Percentiles rank a stretch among this genome's conserved stretches.
These are phyloP conservation scores for Cladochytrium replicatum DNA, from an alignment of 192 early-diverging fungal species.

Conservation along the genomic window DNA sequence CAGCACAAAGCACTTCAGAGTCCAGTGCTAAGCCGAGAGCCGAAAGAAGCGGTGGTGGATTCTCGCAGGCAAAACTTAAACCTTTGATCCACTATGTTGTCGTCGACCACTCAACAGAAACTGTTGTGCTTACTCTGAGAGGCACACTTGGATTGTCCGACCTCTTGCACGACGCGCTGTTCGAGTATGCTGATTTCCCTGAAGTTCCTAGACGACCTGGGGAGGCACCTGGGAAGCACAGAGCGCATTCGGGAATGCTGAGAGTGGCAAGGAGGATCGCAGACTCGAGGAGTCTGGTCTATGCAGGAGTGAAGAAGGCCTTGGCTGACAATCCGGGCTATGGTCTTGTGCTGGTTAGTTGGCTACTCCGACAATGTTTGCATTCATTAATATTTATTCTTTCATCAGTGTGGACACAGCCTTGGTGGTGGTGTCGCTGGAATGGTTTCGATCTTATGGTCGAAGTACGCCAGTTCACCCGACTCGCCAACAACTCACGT, in stretches of 20 bases:
- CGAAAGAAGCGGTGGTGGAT: background rate
- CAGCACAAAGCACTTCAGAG: background rate
- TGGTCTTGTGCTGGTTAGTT: conserved; percentile 38
- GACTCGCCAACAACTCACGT: conserved; percentile 16
- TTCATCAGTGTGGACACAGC: conserved; percentile 64
- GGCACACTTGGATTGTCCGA: conserved; percentile 44
- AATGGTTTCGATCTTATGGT: conserved; percentile 60
- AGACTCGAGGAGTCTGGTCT: conserved; percentile 53
- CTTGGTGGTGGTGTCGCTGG: conserved; percentile 80
- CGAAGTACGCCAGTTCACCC: conserved; percentile 5
- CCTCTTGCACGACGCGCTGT: conserved; percentile 30
- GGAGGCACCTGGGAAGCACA: conserved; percentile 10
- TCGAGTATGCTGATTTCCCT: conserved; percentile 22
- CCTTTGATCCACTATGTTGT: conserved; percentile 37
- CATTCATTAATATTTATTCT: conserved; percentile 4
- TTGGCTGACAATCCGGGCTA: conserved; percentile 66
- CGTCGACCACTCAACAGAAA: conserved; percentile 25
- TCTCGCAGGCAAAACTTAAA: conserved; percentile 16
- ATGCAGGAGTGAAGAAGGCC: conserved; percentile 58
- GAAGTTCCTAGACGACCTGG: conserved; percentile 22
- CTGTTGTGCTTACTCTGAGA: conserved; percentile 37
- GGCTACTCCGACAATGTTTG: background rate
- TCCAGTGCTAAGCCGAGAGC: background rate
- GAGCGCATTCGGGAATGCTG: conserved; percentile 78
- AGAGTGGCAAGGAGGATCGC: conserved; percentile 66